Conservation (phyloP, 2,329 filamentous ascomycete species). For the Fonsecaea pedrosoi region DNA sequence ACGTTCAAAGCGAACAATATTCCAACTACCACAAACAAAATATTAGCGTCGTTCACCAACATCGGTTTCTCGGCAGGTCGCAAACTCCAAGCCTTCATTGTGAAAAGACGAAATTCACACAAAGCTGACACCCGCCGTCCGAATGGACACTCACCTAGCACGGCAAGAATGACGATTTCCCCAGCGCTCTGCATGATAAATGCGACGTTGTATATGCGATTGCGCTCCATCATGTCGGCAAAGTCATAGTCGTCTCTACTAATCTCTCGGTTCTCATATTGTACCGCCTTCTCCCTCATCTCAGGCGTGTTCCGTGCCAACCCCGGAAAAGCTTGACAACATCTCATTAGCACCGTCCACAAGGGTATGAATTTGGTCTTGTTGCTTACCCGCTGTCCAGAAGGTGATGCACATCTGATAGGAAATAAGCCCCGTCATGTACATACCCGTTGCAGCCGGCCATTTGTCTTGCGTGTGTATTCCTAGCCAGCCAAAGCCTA, state of each 20-base stretch:
- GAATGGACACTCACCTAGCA: conserved; percentile 49
- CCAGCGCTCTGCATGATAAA: conserved; percentile 69
- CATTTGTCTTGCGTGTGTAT: conserved; percentile 67
- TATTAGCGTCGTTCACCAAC: neutral
- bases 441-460: conserved; percentile 66
- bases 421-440: conserved; percentile 70
- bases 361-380: neutral
- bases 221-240: conserved; percentile 68
- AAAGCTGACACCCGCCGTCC: neutral
- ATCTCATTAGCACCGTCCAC: neutral
- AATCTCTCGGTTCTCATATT: conserved; percentile 61
- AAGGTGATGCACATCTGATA: conserved; percentile 73
- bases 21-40: conserved; percentile 52
- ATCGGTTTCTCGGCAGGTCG: neutral
- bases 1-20: conserved; percentile 68
- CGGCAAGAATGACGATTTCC: conserved; percentile 68
- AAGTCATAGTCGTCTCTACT: conserved; percentile 66
- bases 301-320: conserved; percentile 62
- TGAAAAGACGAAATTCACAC: neutral
- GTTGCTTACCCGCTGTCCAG: conserved; percentile 61
- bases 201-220: conserved; percentile 67
- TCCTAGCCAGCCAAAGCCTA: conserved; percentile 72
- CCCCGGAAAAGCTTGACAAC: conserved; percentile 61
- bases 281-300: conserved; percentile 58
- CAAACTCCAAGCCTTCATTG: neutral